Percentiles rank a stretch among this genome's conserved stretches.
These are phyloP conservation scores for Sabuloglossum arenarium DNA, from an alignment of 495 filamentous ascomycete genomes.

Conservation along the genomic window DNA sequence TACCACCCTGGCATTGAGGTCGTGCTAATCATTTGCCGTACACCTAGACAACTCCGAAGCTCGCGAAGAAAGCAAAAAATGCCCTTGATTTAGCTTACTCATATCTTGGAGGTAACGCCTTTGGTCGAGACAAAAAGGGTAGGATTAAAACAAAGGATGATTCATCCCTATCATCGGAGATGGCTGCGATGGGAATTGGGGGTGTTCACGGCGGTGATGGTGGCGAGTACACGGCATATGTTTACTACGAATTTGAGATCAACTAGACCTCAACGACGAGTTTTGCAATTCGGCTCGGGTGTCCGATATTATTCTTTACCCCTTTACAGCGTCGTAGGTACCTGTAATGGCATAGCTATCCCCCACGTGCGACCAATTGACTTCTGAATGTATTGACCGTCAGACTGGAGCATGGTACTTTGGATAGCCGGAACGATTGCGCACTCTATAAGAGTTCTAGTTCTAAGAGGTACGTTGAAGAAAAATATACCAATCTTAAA, in stretches of 20 bases:
- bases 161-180: conserved; percentile 47
- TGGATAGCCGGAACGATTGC: too few relatives aligned
- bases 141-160: conserved; percentile 66
- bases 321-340: background rate
- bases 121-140: conserved; percentile 85
- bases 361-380: background rate
- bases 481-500: too few relatives aligned
- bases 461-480: too few relatives aligned
- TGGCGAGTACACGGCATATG: conserved; percentile 83
- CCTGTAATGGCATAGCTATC: background rate
- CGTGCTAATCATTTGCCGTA: background rate
- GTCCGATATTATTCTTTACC: background rate
- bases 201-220: conserved; percentile 32
- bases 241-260: conserved; percentile 90
- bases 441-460: too few relatives aligned
- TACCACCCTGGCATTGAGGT: background rate
- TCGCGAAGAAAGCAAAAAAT: conserved; percentile 57
- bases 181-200: conserved; percentile 42
- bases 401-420: too few relatives aligned
- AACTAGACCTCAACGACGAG: conserved; percentile 2
- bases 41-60: conserved; percentile 55
- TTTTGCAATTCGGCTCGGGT: background rate
- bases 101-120: conserved; percentile 87
- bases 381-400: background rate
- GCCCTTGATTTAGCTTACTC: conserved; percentile 72